Conservation (phyloP, 2,329 filamentous ascomycete species). For the Diplodia sapinea region DNA sequence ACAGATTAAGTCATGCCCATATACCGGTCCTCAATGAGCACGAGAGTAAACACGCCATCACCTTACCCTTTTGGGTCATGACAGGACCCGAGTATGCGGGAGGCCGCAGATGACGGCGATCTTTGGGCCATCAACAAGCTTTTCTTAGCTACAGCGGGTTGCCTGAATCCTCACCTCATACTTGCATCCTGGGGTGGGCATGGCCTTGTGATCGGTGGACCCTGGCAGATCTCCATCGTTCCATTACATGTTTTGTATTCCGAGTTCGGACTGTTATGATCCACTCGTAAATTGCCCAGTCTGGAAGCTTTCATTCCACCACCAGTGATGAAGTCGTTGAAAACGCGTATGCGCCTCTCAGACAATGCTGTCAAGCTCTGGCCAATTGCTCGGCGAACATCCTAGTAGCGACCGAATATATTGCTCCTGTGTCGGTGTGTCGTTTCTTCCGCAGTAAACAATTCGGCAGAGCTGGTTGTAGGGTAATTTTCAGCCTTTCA, state of each 20-base stretch:
- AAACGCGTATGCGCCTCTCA: not conserved
- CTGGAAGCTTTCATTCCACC: not conserved
- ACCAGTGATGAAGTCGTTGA: no score
- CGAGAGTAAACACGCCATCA: no score
- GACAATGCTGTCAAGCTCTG: not conserved
- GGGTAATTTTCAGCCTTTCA: no score
- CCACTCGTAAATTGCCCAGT: not conserved
- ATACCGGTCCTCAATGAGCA: no score
- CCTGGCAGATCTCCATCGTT: not conserved
- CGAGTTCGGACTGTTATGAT: not conserved
- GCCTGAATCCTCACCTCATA: not conserved
- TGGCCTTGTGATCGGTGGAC: not conserved
- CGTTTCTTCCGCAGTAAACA: no score
- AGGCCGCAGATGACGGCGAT: not conserved
- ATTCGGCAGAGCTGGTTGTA: no score
- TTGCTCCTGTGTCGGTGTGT: no score
- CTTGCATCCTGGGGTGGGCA: not conserved
- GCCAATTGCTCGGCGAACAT: not conserved
- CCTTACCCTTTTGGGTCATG: not conserved
- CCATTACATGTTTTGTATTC: not conserved
- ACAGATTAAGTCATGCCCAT: no score
- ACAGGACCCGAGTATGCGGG: not conserved
- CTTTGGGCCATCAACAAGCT: not conserved
- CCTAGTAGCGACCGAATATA: no score
- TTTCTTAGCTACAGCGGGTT: not conserved